Evolutionary conservation across 768 basidiomycete genomes (phyloP).

Genomic region (Macrolepiota albuminosa): DNA sequence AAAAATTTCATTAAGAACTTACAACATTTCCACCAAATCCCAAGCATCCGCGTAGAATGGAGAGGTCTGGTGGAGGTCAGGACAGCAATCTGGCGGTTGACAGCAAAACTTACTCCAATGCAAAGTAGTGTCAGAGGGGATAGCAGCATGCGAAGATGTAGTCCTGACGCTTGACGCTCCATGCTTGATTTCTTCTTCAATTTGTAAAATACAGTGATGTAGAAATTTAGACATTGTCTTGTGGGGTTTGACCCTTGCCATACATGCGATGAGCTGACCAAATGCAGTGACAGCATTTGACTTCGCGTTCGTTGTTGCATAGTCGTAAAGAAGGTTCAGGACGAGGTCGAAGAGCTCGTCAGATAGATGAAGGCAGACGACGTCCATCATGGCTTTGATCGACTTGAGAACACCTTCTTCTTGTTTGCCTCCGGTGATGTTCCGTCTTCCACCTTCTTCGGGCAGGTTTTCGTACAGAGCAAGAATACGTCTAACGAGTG

Average conservation of each 20-base stretch:
- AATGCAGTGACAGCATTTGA: conserved; percentile 90
- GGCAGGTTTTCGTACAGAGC: conserved; percentile 89
- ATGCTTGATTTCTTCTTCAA: conserved; percentile 81
- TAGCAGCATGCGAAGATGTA: conserved; percentile 66
- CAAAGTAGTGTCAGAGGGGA: conserved; percentile 82
- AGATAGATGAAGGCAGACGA: conserved; percentile 77
- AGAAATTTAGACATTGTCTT: conserved; percentile 79
- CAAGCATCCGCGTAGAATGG: conserved; percentile 78
- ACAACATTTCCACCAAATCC: conserved; percentile 68
- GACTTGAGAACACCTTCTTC: conserved; percentile 76
- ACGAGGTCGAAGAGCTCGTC: conserved; percentile 80
- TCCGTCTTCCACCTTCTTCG: conserved; percentile 88
- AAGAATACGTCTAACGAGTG: conserved; percentile 72
- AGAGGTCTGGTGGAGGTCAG: conserved; percentile 48
- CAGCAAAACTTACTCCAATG: conserved; percentile 74
- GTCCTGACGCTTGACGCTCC: conserved; percentile 87
- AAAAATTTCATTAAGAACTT: conserved; percentile 19
- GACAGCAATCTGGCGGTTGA: neutral
- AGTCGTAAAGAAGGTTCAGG: conserved; percentile 79
- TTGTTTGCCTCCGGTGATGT: conserved; percentile 80
- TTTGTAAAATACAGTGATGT: conserved; percentile 69
- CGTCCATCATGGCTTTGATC: conserved; percentile 75
- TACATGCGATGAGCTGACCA: conserved; percentile 80
- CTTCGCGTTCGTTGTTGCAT: conserved; percentile 84
- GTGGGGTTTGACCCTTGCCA: conserved; percentile 73